Evolutionary conservation across 108 stramenopile species (phyloP).

Genomic region (Cyclostephanos tholiformis): DNA sequence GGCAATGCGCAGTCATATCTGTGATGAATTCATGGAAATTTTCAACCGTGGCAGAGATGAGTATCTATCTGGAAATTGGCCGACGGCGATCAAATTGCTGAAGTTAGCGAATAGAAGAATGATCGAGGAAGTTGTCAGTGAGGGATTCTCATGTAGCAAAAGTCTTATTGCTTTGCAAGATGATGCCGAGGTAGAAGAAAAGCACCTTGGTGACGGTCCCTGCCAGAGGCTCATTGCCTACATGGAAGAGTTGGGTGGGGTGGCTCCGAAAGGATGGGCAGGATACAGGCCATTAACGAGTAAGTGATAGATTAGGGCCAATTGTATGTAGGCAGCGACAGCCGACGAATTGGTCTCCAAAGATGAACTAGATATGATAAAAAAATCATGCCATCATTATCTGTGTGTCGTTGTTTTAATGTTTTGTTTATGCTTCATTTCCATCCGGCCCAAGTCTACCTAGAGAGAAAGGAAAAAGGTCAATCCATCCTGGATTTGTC

Average conservation of each 20-base stretch:
- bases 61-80: constrained; percentile 82
- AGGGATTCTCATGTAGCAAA: constrained; percentile 52
- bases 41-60: constrained; percentile 70
- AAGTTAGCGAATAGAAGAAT: constrained; percentile 78
- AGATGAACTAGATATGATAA: no score
- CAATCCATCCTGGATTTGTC: no score
- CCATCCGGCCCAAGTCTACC: no score
- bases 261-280: constrained; percentile 72
- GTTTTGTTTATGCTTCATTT: no score
- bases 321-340: no score
- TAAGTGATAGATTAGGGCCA: constrained; percentile 61
- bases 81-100: constrained; percentile 55
- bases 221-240: constrained; percentile 70
- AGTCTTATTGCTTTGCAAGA: constrained; percentile 20
- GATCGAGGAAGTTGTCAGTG: constrained; percentile 62
- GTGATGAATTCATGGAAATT: constrained; percentile 67
- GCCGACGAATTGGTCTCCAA: no score
- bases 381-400: no score
- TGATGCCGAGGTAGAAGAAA: constrained; percentile 28
- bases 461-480: no score
- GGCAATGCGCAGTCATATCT: constrained; percentile 81
- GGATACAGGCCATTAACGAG: constrained; percentile 82
- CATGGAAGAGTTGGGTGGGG: constrained; percentile 64
- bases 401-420: no score
- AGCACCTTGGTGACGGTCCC: constrained; percentile 79